These are phyloP conservation scores for Amyloporia xantha DNA, from an alignment of 768 basidiomycete species.

Conservation along the genomic window DNA sequence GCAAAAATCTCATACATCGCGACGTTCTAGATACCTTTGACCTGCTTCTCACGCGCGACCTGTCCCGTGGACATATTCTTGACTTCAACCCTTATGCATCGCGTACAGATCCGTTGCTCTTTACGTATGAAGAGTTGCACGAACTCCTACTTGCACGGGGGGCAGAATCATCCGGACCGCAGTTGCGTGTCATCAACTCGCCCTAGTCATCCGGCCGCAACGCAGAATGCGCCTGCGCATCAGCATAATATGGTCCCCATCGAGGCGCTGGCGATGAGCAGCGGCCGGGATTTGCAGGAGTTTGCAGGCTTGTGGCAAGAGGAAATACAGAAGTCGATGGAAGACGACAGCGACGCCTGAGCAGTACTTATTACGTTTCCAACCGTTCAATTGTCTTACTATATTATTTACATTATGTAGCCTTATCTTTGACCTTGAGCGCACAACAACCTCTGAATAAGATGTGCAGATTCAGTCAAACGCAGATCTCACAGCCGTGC, in stretches of 20 bases:
- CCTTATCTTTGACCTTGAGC: too few species aligned
- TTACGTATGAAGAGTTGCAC: slow-evolving; percentile 72
- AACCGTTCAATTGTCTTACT: too few species aligned
- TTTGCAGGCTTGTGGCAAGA: slow-evolving; percentile 66
- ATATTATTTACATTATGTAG: too few species aligned
- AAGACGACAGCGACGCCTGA: slow-evolving; percentile 1
- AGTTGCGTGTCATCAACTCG: slow-evolving; percentile 67
- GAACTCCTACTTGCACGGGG: slow-evolving; percentile 26
- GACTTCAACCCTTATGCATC: slow-evolving; percentile 89
- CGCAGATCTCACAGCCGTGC: too few species aligned
- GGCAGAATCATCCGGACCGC: slow-evolving; percentile 22
- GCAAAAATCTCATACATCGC: too few species aligned
- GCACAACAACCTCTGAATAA: too few species aligned
- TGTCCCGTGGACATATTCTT: slow-evolving; percentile 69
- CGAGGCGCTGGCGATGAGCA: slow-evolving; percentile 77
- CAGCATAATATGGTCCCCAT: slow-evolving; percentile 91
- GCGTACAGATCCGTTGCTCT: slow-evolving; percentile 83
- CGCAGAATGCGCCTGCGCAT: slow-evolving; percentile 61
- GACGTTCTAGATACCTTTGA: slow-evolving; percentile 68
- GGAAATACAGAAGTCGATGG: slow-evolving; percentile 33
- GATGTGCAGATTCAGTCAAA: too few species aligned
- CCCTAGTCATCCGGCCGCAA: slow-evolving; percentile 61
- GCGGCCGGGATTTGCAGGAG: slow-evolving; percentile 62
- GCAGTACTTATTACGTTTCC: too few species aligned
- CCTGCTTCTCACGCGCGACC: slow-evolving; percentile 77